phyloP scores from a whole-genome alignment of 1,284 basidiomycete genomes.

The Golubevia sp. region DNA sequence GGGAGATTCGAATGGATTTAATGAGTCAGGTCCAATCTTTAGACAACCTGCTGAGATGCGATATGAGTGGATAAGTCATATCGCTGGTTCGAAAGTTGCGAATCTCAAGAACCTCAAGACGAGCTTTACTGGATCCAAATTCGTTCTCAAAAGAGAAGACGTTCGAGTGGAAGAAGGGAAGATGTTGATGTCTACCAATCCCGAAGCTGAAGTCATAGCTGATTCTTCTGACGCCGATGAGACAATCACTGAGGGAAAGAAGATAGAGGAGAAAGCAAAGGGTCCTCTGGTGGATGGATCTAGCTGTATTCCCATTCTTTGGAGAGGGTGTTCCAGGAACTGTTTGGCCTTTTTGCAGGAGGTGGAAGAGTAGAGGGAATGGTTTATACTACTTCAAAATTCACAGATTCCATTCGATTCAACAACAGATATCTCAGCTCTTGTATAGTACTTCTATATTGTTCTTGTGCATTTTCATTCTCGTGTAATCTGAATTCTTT shows the following conservation, averaged over 20 bases:
- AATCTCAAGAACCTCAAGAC: background rate
- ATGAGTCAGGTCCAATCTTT: constrained; percentile 32
- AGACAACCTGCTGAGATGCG: constrained; percentile 27
- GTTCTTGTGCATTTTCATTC: too few species aligned
- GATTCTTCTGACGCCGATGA: background rate
- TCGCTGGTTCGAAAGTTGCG: constrained; percentile 44
- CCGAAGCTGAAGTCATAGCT: background rate
- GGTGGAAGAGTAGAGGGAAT: background rate
- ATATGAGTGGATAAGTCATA: constrained; percentile 54
- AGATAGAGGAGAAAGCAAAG: background rate
- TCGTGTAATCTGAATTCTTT: too few species aligned
- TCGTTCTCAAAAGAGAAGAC: too few species aligned
- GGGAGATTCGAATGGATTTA: too few species aligned
- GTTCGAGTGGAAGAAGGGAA: background rate
- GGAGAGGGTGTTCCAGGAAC: constrained; percentile 28
- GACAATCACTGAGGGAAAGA: background rate
- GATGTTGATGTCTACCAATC: background rate
- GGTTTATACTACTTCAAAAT: too few species aligned
- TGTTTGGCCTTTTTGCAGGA: constrained; percentile 30
- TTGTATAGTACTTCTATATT: too few species aligned
- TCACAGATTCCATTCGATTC: too few species aligned
- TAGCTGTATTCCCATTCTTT: constrained; percentile 28
- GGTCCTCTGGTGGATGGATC: constrained; percentile 5
- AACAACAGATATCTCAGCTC: too few species aligned
- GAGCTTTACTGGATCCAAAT: background rate